phyloP scores from a whole-genome alignment of 345 rosid genomes.

The Camelina sativa region DNA sequence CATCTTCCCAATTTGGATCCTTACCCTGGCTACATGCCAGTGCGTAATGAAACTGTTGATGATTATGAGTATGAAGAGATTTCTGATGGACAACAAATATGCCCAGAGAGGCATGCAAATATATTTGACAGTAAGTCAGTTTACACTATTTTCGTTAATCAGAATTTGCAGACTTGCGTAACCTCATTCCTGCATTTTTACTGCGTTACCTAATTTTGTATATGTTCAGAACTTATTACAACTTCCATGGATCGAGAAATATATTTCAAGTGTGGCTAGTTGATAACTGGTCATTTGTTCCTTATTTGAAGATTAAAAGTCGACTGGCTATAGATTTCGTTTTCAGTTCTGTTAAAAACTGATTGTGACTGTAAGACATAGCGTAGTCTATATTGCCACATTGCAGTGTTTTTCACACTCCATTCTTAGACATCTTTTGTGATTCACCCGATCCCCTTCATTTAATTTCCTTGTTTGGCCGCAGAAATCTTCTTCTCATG shows the following conservation, averaged over 20 bases:
- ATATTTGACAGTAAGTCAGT: slow-evolving; percentile 73
- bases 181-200: slow-evolving; percentile 27
- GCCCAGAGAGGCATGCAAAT: slow-evolving; percentile 82
- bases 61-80: slow-evolving; percentile 89
- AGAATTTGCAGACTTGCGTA: slow-evolving; percentile 6
- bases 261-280: not conserved
- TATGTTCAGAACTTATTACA: not conserved
- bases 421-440: not conserved
- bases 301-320: not conserved
- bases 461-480: slow-evolving; percentile 3
- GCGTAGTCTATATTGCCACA: slow-evolving; percentile 13
- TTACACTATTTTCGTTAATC: slow-evolving; percentile 18
- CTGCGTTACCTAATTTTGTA: slow-evolving; percentile 15
- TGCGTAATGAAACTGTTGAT: slow-evolving; percentile 59
- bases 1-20: slow-evolving; percentile 87
- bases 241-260: not conserved
- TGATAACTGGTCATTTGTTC: not conserved
- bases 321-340: not conserved
- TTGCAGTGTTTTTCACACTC: slow-evolving; percentile 1
- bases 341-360: slow-evolving; percentile 3
- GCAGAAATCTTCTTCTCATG: slow-evolving; percentile 73
- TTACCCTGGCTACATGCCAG: slow-evolving; percentile 86
- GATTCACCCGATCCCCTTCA: too few relatives aligned
- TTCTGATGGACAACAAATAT: slow-evolving; percentile 79
- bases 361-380: slow-evolving; percentile 4